These are phyloP conservation scores for Colletotrichum lentis DNA, from an alignment of 2,329 filamentous ascomycete genomes.

Conservation along the genomic window DNA sequence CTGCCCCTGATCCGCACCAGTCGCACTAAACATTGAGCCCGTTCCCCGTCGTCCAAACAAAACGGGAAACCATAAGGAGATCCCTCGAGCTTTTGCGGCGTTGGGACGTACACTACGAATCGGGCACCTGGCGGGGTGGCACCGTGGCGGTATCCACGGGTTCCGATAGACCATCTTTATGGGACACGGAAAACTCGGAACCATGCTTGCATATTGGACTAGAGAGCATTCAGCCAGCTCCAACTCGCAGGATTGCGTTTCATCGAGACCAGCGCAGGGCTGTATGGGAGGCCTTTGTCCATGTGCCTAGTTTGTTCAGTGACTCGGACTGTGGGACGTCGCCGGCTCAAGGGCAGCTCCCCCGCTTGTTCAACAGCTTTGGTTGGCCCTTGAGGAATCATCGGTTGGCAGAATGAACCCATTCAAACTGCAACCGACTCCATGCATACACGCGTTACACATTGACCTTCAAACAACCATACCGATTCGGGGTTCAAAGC, in stretches of 20 bases:
- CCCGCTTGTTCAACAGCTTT: no score
- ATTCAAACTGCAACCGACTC: neutral
- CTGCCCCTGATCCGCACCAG: slow-evolving; percentile 10
- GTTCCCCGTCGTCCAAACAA: neutral
- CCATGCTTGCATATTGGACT: neutral
- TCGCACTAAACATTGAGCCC: neutral
- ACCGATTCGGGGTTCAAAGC: neutral
- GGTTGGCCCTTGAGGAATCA: no score
- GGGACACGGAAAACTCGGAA: neutral
- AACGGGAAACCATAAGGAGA: neutral
- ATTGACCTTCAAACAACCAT: neutral
- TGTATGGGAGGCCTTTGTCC: no score
- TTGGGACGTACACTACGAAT: no score
- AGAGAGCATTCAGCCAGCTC: neutral
- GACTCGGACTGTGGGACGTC: neutral
- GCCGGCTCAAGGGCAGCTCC: no score
- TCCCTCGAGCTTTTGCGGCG: neutral
- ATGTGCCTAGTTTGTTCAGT: neutral
- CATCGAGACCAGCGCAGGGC: neutral
- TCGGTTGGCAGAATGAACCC: neutral
- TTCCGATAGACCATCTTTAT: neutral
- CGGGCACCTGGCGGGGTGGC: neutral
- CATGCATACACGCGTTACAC: neutral
- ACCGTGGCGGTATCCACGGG: no score
- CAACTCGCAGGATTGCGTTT: neutral